phyloP scores from a whole-genome alignment of 257 asterid species.

The Lavandula angustifolia region DNA sequence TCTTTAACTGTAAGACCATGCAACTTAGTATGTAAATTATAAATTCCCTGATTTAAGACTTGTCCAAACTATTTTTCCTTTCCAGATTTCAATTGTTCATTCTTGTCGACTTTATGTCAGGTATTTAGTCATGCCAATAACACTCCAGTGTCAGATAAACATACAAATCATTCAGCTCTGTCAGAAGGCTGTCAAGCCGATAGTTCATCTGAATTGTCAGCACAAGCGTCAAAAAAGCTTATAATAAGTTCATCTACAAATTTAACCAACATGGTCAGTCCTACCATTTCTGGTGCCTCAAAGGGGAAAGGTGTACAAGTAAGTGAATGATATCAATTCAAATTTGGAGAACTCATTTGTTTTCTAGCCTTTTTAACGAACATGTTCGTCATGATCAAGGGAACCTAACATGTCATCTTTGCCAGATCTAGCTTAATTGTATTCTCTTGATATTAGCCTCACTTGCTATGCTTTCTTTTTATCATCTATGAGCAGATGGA shows the following conservation, averaged over 20 bases:
- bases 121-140: neutral
- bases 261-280: conserved; percentile 14
- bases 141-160: conserved; percentile 22
- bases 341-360: neutral
- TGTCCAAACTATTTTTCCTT: neutral
- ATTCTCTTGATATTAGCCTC: conserved; percentile 11
- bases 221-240: conserved; percentile 23
- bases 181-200: conserved; percentile 17
- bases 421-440: neutral
- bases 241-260: conserved; percentile 17
- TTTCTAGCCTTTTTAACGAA: neutral
- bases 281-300: conserved; percentile 22
- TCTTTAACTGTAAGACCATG: conserved; percentile 34
- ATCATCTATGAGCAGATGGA: neutral
- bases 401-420: neutral
- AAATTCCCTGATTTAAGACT: conserved; percentile 11
- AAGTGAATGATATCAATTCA: conserved; percentile 25
- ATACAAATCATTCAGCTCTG: conserved; percentile 6
- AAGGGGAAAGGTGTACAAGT: conserved; percentile 31
- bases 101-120: conserved; percentile 9
- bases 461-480: neutral
- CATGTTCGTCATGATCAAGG: conserved; percentile 6
- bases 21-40: conserved; percentile 7
- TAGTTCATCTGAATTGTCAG: conserved; percentile 18
- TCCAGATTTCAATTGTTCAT: neutral